phyloP scores from a whole-genome alignment of 108 stramenopile genomes.

The Skeletonema grethae region DNA sequence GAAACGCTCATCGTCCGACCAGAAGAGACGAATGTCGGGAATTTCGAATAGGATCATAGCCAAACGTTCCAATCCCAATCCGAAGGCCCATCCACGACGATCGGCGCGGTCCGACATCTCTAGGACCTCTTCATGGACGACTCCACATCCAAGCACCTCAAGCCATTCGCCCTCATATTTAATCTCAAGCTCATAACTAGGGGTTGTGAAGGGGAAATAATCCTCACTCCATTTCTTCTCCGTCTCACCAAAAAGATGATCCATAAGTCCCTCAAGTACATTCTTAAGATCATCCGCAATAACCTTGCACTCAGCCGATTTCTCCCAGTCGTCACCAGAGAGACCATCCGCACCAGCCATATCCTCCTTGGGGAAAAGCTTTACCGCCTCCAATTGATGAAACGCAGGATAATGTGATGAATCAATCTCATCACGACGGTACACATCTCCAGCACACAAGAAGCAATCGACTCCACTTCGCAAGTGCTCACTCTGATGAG shows the following conservation, averaged over 20 bases:
- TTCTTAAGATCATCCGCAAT: slow-evolving; percentile 61
- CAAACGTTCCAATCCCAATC: slow-evolving; percentile 94
- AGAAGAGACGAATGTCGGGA: slow-evolving; percentile 95
- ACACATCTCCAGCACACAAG: slow-evolving; percentile 92
- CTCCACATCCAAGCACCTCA: slow-evolving; percentile 96
- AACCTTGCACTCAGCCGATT: slow-evolving; percentile 26
- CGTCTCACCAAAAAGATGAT: slow-evolving; percentile 65
- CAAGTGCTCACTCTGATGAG: slow-evolving; percentile 91
- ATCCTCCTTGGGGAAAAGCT: slow-evolving; percentile 44
- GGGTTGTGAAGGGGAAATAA: slow-evolving; percentile 97
- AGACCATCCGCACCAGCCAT: slow-evolving; percentile 35
- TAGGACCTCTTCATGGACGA: slow-evolving; percentile 88
- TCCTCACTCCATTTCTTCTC: slow-evolving; percentile 61
- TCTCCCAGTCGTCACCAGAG: slow-evolving; percentile 38
- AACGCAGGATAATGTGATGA: slow-evolving; percentile 94
- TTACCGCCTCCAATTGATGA: slow-evolving; percentile 96
- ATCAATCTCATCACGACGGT: slow-evolving; percentile 96
- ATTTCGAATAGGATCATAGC: slow-evolving; percentile 97
- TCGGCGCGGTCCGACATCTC: slow-evolving; percentile 71
- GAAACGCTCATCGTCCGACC: slow-evolving; percentile 90
- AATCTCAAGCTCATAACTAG: slow-evolving; percentile 94
- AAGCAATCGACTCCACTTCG: slow-evolving; percentile 71
- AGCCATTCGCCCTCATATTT: slow-evolving; percentile 93
- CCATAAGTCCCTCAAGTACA: slow-evolving; percentile 72
- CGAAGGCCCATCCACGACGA: slow-evolving; percentile 91